Percentiles rank a stretch among this genome's conserved stretches.
These are phyloP conservation scores for Cercospora canescens DNA, from an alignment of 2,329 filamentous ascomycete species.

Conservation along the genomic window DNA sequence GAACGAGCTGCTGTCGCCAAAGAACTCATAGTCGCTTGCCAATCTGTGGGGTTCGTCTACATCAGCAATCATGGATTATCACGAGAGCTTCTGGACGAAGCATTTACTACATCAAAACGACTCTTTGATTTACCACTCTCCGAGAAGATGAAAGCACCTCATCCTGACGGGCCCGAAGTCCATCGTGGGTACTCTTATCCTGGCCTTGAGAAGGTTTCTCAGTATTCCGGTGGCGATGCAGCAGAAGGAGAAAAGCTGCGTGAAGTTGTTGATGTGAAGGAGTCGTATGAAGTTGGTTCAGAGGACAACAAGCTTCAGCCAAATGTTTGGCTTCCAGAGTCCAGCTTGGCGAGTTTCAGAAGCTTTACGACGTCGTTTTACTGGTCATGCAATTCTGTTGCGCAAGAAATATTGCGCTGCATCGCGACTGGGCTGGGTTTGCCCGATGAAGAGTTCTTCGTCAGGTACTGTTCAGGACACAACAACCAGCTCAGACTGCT, in stretches of 20 bases:
- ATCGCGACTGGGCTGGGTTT: conserved; percentile 39
- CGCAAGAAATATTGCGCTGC: conserved; percentile 34
- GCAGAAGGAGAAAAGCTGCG: conserved; percentile 4
- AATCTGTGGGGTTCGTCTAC: conserved; percentile 44
- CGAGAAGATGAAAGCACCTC: conserved; percentile 41
- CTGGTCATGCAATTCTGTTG: conserved; percentile 33
- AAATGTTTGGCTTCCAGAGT: conserved; percentile 52
- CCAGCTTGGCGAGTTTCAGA: conserved; percentile 47
- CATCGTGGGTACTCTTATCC: conserved; percentile 44
- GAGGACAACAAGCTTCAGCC: conserved; percentile 44
- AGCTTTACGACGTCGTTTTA: conserved; percentile 36
- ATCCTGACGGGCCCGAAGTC: conserved; percentile 40
- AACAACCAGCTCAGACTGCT: conserved; percentile 34
- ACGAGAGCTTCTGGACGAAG: conserved; percentile 32
- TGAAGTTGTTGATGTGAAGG: conserved; percentile 27
- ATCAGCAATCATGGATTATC: conserved; percentile 42
- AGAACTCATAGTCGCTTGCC: conserved; percentile 42
- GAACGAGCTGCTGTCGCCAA: conserved; percentile 25
- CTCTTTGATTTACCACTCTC: conserved; percentile 41
- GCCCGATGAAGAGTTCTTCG: conserved; percentile 20
- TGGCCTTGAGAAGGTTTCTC: conserved; percentile 15
- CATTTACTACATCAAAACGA: conserved; percentile 32
- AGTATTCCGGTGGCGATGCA: conserved; percentile 8
- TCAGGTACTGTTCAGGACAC: conserved; percentile 23
- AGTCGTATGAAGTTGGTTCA: conserved; percentile 51